phyloP scores from a whole-genome alignment of 1,139 yeast species.

The Candida labiduridarum region DNA sequence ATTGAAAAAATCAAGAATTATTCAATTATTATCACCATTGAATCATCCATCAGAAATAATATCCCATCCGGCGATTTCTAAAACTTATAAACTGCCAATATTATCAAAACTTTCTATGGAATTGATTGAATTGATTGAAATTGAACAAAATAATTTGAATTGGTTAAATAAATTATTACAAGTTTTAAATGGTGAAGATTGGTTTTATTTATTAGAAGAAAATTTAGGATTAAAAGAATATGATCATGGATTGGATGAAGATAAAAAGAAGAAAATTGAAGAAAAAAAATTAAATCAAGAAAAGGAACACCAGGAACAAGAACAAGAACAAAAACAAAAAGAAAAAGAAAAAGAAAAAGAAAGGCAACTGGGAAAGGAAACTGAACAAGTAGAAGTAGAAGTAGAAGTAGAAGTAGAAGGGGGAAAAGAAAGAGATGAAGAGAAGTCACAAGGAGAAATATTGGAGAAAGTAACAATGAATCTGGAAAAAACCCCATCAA shows the following conservation, averaged over 20 bases:
- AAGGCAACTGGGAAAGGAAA: no score
- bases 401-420: no score
- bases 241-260: slow-evolving; percentile 60
- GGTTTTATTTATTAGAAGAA: slow-evolving; percentile 63
- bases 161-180: slow-evolving; percentile 72
- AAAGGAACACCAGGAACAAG: no score
- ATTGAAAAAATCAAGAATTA: slow-evolving; percentile 38
- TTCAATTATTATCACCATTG: slow-evolving; percentile 73
- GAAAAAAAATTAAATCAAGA: not conserved
- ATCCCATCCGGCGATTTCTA: slow-evolving; percentile 67
- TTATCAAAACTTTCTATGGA: slow-evolving; percentile 63
- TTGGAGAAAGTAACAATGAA: no score
- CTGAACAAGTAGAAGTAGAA: no score
- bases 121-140: slow-evolving; percentile 74
- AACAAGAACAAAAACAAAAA: no score
- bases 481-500: slow-evolving; percentile 21
- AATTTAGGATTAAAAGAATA: slow-evolving; percentile 68
- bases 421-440: no score
- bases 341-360: no score
- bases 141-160: slow-evolving; percentile 76
- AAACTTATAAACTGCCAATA: slow-evolving; percentile 58
- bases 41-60: slow-evolving; percentile 80
- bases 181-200: slow-evolving; percentile 85
- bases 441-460: no score
- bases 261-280: slow-evolving; percentile 14